Percentiles rank a stretch among this genome's conserved stretches.
phyloP scores from a whole-genome alignment of 2,329 filamentous ascomycete genomes.

The Herpotrichia juniperi region DNA sequence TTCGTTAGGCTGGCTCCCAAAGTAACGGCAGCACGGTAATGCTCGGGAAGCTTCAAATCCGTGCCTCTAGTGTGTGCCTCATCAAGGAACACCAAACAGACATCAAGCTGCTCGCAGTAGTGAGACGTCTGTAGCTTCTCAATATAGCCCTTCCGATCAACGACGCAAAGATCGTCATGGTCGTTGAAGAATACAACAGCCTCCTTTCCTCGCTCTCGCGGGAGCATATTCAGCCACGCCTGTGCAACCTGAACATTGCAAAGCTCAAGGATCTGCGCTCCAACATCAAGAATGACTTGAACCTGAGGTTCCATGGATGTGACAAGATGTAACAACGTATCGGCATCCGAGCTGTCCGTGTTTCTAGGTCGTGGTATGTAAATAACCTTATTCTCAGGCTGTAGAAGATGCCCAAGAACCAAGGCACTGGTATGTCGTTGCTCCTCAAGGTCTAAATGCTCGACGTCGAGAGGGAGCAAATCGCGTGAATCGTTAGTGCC shows the following conservation, averaged over 20 bases:
- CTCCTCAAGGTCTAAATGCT: conserved; percentile 59
- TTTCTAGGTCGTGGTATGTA: conserved; percentile 22
- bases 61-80: conserved; percentile 74
- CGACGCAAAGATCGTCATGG: conserved; percentile 60
- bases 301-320: conserved; percentile 48
- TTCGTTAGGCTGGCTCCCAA: conserved; percentile 70
- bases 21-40: conserved; percentile 70
- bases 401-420: conserved; percentile 66
- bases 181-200: conserved; percentile 63
- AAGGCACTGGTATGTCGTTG: conserved; percentile 71
- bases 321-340: conserved; percentile 55
- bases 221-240: conserved; percentile 57
- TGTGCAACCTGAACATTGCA: conserved; percentile 51
- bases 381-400: conserved; percentile 42
- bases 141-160: conserved; percentile 55
- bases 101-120: conserved; percentile 61
- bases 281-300: conserved; percentile 72
- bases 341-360: conserved; percentile 36
- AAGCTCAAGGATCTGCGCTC: conserved; percentile 71
- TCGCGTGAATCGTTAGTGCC: conserved; percentile 69
- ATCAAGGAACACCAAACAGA: conserved; percentile 71
- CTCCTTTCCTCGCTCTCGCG: conserved; percentile 42
- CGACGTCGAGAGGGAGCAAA: conserved; percentile 62
- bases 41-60: conserved; percentile 65
- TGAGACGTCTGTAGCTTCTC: conserved; percentile 64